Conservation (phyloP, 306 rosid genomes). For the Vigna radiata region DNA sequence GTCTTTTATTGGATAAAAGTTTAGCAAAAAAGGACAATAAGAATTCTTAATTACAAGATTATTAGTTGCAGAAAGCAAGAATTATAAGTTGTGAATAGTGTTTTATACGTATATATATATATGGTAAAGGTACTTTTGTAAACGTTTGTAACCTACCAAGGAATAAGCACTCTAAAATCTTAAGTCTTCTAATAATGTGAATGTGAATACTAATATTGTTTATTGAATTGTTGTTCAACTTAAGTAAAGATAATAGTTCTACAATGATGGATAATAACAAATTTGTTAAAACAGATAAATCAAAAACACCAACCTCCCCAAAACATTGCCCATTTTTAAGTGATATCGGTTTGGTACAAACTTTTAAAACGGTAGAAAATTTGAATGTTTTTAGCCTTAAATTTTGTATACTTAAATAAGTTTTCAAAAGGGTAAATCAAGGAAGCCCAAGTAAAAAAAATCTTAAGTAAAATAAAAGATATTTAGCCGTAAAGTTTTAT, state of each 20-base stretch:
- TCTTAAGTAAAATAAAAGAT: conserved; percentile 20
- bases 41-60: background rate
- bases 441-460: background rate
- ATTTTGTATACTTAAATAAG: no score
- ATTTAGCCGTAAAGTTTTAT: conserved; percentile 31
- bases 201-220: background rate
- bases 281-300: background rate
- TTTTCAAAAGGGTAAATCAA: background rate
- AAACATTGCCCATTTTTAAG: background rate
- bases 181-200: background rate
- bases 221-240: background rate
- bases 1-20: conserved; percentile 25
- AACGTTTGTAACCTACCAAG: background rate
- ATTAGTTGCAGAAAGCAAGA: conserved; percentile 1
- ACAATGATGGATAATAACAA: background rate
- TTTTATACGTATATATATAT: background rate
- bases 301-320: background rate
- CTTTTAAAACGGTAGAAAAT: no score
- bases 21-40: background rate
- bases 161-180: background rate
- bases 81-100: background rate
- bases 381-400: no score
- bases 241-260: background rate
- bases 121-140: background rate
- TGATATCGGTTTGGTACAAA: background rate